phyloP scores from a whole-genome alignment of 768 basidiomycete genomes.

The Pleurotus salmoneostramineus region DNA sequence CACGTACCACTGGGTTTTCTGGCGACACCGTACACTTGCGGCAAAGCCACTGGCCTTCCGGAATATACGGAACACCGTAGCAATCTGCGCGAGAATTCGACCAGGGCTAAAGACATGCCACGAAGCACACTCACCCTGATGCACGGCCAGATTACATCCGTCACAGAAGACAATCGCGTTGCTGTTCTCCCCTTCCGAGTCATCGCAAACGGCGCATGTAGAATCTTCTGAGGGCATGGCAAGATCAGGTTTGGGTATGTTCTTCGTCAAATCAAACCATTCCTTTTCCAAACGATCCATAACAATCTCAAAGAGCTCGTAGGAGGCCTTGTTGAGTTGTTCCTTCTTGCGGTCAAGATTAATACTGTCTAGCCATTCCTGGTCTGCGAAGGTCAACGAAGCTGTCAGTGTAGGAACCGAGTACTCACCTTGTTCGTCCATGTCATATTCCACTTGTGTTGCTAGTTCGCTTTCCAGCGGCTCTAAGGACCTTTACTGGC shows the following conservation, averaged over 20 bases:
- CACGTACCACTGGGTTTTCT: slow-evolving; percentile 86
- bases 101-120: neutral
- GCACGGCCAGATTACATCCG: slow-evolving; percentile 98
- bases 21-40: slow-evolving; percentile 98
- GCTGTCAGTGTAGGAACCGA: neutral
- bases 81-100: slow-evolving; percentile 58
- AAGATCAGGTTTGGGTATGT: slow-evolving; percentile 84
- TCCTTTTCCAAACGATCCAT: slow-evolving; percentile 99
- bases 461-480: slow-evolving; percentile 91
- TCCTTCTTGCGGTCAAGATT: slow-evolving; percentile 82
- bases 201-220: slow-evolving; percentile 95
- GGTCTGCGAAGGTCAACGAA: slow-evolving; percentile 47
- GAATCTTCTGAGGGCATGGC: slow-evolving; percentile 93
- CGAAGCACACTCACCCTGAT: slow-evolving; percentile 70
- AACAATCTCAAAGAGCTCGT: slow-evolving; percentile 91
- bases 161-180: slow-evolving; percentile 99
- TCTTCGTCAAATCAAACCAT: slow-evolving; percentile 98
- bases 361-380: slow-evolving; percentile 88
- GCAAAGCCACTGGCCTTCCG: slow-evolving; percentile 99
- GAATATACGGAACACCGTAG: slow-evolving; percentile 98
- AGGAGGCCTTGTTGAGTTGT: slow-evolving; percentile 64
- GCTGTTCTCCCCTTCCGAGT: slow-evolving; percentile 96
- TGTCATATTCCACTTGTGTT: slow-evolving; percentile 96
- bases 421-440: slow-evolving; percentile 92
- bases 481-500: slow-evolving; percentile 42